Percentiles rank a stretch among this genome's conserved stretches.
Conservation (phyloP, 139 green algal genomes). For the Micromonas commoda region DNA sequence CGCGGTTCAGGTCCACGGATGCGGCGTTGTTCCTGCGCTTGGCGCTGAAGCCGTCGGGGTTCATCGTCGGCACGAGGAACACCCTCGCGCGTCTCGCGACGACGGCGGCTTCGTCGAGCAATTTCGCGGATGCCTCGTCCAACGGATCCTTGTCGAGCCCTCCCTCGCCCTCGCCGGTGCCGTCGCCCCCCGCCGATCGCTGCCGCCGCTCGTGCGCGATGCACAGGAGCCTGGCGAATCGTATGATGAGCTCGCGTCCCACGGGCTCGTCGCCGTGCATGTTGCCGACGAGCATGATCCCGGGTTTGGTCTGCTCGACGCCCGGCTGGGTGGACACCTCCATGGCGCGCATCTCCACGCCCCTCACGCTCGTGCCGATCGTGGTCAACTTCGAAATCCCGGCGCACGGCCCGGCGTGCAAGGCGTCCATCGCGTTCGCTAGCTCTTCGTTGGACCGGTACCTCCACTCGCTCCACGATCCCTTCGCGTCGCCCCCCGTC, state of each 20-base stretch:
- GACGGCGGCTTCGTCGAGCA: constrained; percentile 18
- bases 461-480: neutral
- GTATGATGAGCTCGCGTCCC: constrained; percentile 60
- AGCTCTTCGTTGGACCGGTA: constrained; percentile 17
- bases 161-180: neutral
- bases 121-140: no score
- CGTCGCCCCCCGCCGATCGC: no score
- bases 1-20: constrained; percentile 71
- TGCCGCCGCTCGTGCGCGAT: constrained; percentile 32
- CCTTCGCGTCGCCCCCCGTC: neutral
- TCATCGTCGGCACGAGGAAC: constrained; percentile 64
- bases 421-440: neutral
- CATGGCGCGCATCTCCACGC: neutral
- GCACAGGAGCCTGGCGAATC: constrained; percentile 65
- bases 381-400: neutral
- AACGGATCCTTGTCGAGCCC: no score
- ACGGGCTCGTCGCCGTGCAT: constrained; percentile 83
- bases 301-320: neutral
- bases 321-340: neutral
- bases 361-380: neutral
- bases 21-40: constrained; percentile 26
- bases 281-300: constrained; percentile 10
- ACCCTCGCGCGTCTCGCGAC: constrained; percentile 53
- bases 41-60: constrained; percentile 75
- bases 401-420: neutral